A percentile compares a stretch with the other conserved stretches of the same genome.
These are phyloP conservation scores for Sporothrix brasiliensis DNA, from an alignment of 2,329 filamentous ascomycete species.

Conservation along the genomic window DNA sequence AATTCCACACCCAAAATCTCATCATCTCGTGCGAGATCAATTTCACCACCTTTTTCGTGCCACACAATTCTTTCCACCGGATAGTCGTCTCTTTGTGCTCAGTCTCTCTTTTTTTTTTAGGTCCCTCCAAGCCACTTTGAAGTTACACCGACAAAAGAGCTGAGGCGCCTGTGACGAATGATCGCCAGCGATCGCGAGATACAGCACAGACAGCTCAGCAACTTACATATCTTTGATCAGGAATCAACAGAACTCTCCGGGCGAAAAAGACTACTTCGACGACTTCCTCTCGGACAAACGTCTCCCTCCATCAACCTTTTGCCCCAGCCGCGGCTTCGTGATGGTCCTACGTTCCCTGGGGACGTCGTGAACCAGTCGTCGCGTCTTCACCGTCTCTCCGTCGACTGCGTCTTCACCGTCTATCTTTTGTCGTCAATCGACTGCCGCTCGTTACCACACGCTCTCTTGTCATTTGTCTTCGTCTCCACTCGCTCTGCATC, in stretches of 20 bases:
- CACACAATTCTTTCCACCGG: neutral
- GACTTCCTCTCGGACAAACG: neutral
- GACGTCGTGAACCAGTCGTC: conserved; percentile 28
- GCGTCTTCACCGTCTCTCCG: conserved; percentile 19
- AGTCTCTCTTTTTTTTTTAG: neutral
- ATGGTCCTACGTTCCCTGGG: conserved; percentile 28
- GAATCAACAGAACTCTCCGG: neutral
- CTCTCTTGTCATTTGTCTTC: conserved; percentile 20
- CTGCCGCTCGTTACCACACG: conserved; percentile 21
- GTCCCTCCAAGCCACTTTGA: neutral
- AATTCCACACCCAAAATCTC: conserved; percentile 17
- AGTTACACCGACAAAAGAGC: neutral
- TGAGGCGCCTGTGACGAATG: too few relatives aligned
- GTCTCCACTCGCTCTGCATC: conserved; percentile 18
- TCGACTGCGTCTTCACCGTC: neutral
- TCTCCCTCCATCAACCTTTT: neutral
- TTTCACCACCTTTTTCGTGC: conserved; percentile 18
- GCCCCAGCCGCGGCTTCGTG: conserved; percentile 27
- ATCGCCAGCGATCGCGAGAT: neutral
- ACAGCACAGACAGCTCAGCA: neutral
- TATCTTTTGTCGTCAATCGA: conserved; percentile 1
- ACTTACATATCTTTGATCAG: neutral
- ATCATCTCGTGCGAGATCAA: conserved; percentile 24
- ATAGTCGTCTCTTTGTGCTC: neutral
- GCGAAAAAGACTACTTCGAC: neutral